These are phyloP conservation scores for Pythium vanterpoolii DNA, from an alignment of 352 stramenopile species.

Conservation along the genomic window DNA sequence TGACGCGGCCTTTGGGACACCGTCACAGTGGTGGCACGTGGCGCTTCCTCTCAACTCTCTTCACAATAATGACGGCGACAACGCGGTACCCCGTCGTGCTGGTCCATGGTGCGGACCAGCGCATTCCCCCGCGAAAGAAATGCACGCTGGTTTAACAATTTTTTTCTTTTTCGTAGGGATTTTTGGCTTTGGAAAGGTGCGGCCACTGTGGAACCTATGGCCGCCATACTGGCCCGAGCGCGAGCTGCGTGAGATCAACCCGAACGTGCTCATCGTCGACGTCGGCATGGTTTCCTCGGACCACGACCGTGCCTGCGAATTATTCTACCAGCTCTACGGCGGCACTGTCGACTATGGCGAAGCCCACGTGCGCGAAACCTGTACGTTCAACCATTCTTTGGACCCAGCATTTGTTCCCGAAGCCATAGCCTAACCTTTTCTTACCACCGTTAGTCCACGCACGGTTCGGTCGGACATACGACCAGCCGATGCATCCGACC, in stretches of 20 bases:
- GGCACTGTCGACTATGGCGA: conserved; percentile 64
- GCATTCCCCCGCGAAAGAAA: neutral
- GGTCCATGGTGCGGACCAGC: conserved; percentile 24
- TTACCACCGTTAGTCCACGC: conserved; percentile 26
- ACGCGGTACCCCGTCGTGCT: conserved; percentile 29
- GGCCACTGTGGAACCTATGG: conserved; percentile 29
- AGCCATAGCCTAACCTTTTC: neutral
- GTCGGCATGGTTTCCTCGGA: conserved; percentile 37
- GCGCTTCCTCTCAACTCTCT: too few relatives aligned
- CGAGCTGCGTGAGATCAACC: conserved; percentile 23
- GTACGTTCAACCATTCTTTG: conserved; percentile 7
- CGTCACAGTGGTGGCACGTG: neutral
- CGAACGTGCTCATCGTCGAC: conserved; percentile 36
- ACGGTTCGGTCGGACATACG: conserved; percentile 45
- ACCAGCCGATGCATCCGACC: conserved; percentile 25
- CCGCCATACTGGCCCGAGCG: conserved; percentile 38
- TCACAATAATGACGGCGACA: conserved; percentile 2
- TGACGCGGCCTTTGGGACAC: neutral
- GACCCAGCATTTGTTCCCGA: neutral
- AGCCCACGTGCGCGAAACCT: conserved; percentile 31
- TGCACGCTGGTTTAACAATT: neutral
- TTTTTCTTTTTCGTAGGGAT: conserved; percentile 13
- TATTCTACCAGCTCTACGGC: conserved; percentile 38
- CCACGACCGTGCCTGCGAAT: conserved; percentile 40
- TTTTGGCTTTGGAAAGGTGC: conserved; percentile 28